Percentiles rank a stretch among this genome's conserved stretches.
Evolutionary conservation across 2,329 filamentous ascomycete genomes (phyloP).

Genomic region (Xylariales sp.): DNA sequence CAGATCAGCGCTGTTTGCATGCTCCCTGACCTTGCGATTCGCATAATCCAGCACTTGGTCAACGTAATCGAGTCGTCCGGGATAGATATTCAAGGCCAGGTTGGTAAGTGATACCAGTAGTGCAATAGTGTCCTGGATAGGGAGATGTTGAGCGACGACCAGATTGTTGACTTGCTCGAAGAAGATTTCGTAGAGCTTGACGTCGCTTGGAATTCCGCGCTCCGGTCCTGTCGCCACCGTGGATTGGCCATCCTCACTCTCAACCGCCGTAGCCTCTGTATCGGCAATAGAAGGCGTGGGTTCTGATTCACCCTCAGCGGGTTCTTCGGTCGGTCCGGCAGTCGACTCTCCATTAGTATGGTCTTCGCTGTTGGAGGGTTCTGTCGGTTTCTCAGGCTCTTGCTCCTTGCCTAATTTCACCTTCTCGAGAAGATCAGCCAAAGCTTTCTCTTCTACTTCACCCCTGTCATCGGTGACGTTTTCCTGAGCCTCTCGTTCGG

Average conservation of each 20-base stretch:
- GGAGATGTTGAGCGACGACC: slow-evolving; percentile 83
- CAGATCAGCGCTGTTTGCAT: slow-evolving; percentile 91
- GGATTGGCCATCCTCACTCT: slow-evolving; percentile 27
- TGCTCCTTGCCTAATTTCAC: slow-evolving; percentile 64
- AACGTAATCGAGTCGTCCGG: slow-evolving; percentile 86
- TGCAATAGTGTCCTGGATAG: slow-evolving; percentile 92
- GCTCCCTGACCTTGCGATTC: slow-evolving; percentile 78
- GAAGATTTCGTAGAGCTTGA: slow-evolving; percentile 95
- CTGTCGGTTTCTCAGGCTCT: slow-evolving; percentile 19
- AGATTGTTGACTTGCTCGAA: slow-evolving; percentile 93
- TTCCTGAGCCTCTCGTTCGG: slow-evolving; percentile 77
- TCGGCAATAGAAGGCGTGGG: slow-evolving; percentile 38
- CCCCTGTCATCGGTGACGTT: slow-evolving; percentile 67
- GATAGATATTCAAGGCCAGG: slow-evolving; percentile 92
- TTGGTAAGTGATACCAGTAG: slow-evolving; percentile 91
- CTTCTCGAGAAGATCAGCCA: slow-evolving; percentile 72
- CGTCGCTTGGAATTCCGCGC: slow-evolving; percentile 63
- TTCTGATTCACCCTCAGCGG: slow-evolving; percentile 24
- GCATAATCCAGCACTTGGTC: slow-evolving; percentile 92
- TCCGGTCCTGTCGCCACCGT: slow-evolving; percentile 25
- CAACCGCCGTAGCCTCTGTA: slow-evolving; percentile 42
- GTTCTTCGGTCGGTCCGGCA: slow-evolving; percentile 23
- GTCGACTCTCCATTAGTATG: slow-evolving; percentile 28
- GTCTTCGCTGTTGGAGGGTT: slow-evolving; percentile 28
- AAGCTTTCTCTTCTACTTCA: slow-evolving; percentile 79